Conservation (phyloP, 108 stramenopile species). For the Craspedostauros australis region DNA sequence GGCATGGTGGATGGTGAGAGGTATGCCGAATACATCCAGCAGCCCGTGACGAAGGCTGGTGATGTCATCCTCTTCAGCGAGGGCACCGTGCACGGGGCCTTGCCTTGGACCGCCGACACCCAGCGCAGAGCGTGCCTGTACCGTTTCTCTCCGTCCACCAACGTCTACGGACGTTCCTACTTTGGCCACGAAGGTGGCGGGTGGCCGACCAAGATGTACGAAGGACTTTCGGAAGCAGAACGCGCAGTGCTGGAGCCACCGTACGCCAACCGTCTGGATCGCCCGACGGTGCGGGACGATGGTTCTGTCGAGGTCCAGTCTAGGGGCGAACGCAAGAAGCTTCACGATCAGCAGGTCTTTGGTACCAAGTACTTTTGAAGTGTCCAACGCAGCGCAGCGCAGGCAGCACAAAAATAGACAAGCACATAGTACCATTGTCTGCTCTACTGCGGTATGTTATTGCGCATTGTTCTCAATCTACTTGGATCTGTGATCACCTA, state of each 20-base stretch:
- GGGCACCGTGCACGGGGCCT: conserved; percentile 89
- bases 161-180: conserved; percentile 83
- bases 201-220: conserved; percentile 78
- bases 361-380: conserved; percentile 84
- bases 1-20: conserved; percentile 83
- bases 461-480: neutral
- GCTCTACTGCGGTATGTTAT: neutral
- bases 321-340: conserved; percentile 67
- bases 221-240: conserved; percentile 73
- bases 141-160: conserved; percentile 78
- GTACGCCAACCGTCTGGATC: conserved; percentile 81
- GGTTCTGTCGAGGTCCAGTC: conserved; percentile 61
- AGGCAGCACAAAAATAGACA: neutral
- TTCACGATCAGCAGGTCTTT: conserved; percentile 80
- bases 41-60: conserved; percentile 87
- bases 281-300: conserved; percentile 66
- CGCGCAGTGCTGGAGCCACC: conserved; percentile 85
- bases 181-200: conserved; percentile 64
- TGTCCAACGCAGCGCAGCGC: too few species aligned
- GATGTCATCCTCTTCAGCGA: conserved; percentile 89
- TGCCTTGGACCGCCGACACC: conserved; percentile 63
- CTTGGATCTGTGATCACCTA: too few species aligned
- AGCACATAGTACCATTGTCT: neutral
- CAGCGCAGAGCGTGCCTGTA: conserved; percentile 79
- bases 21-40: conserved; percentile 68